phyloP scores from a whole-genome alignment of 1,284 basidiomycete species.

The Singerocomus inundabilis region DNA sequence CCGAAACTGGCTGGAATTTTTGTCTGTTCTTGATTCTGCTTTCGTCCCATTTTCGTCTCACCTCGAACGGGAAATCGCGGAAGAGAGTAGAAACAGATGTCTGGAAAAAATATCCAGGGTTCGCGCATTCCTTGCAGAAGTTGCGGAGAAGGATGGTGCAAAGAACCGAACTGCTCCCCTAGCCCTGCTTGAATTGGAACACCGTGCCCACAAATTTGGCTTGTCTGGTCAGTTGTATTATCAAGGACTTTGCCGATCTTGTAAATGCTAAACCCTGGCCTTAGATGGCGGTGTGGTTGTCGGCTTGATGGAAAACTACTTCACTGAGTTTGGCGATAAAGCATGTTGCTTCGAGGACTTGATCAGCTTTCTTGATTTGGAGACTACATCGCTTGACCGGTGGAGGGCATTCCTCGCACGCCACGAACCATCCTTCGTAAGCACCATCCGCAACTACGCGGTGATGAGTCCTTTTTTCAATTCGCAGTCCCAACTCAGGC shows the following conservation, averaged over 20 bases:
- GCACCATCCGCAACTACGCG: constrained; percentile 25
- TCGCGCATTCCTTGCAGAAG: constrained; percentile 51
- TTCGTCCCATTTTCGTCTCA: constrained; percentile 46
- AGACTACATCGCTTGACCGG: constrained; percentile 43
- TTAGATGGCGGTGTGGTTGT: constrained; percentile 46
- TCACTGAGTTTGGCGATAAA: constrained; percentile 74
- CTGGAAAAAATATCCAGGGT: constrained; percentile 44
- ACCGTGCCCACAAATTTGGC: constrained; percentile 48
- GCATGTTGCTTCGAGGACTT: constrained; percentile 86
- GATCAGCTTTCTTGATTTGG: constrained; percentile 56
- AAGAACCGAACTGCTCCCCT: constrained; percentile 72
- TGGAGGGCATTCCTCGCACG: constrained; percentile 60
- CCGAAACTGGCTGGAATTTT: constrained; percentile 83
- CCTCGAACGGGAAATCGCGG: constrained; percentile 16
- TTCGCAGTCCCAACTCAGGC: constrained; percentile 36
- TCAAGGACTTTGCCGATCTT: not conserved
- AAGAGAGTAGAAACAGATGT: constrained; percentile 35
- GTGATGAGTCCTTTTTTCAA: constrained; percentile 15
- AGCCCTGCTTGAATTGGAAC: constrained; percentile 71
- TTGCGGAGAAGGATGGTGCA: constrained; percentile 60
- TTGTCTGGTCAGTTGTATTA: constrained; percentile 43
- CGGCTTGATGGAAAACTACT: constrained; percentile 61
- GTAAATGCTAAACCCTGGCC: constrained; percentile 7
- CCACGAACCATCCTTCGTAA: constrained; percentile 49
- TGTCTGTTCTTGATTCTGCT: constrained; percentile 66